Conservation (phyloP, 2,329 filamentous ascomycete species). For the Colletotrichum eleusines region DNA sequence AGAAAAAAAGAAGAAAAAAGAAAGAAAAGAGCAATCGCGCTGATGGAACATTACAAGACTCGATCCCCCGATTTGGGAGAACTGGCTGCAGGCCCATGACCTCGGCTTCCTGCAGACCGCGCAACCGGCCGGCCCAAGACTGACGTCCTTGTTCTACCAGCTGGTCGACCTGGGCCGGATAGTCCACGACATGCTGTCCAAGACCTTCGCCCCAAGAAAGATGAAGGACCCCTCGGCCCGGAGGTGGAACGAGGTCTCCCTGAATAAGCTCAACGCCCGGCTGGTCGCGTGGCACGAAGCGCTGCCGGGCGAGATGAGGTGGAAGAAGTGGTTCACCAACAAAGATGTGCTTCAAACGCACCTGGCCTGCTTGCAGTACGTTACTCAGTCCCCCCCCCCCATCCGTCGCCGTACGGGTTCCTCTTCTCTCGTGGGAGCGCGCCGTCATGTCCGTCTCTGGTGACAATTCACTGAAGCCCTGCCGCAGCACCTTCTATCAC, state of each 20-base stretch:
- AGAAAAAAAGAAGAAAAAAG: background rate
- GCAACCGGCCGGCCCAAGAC: slow-evolving; percentile 43
- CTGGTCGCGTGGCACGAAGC: slow-evolving; percentile 32
- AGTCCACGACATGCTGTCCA: slow-evolving; percentile 43
- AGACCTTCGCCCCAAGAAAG: slow-evolving; percentile 19
- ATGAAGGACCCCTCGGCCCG: slow-evolving; percentile 11
- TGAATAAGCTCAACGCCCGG: slow-evolving; percentile 23
- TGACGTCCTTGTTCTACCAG: slow-evolving; percentile 42
- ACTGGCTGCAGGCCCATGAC: slow-evolving; percentile 37
- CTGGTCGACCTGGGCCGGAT: slow-evolving; percentile 43
- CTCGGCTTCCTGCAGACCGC: slow-evolving; percentile 42
- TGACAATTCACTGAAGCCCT: background rate
- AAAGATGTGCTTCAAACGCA: slow-evolving; percentile 30
- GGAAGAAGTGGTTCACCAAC: slow-evolving; percentile 33
- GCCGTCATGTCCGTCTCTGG: no score
- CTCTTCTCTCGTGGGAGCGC: no score
- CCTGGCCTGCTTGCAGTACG: slow-evolving; percentile 26
- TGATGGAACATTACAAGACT: slow-evolving; percentile 8
- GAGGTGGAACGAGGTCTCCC: slow-evolving; percentile 14
- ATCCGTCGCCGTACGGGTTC: no score
- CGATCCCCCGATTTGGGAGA: slow-evolving; percentile 27
- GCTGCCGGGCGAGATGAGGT: slow-evolving; percentile 23
- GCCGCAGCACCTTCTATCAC: slow-evolving; percentile 17
- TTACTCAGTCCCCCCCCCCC: background rate
- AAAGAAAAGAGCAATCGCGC: no score